phyloP scores from a whole-genome alignment of 2,329 filamentous ascomycete genomes.

The Immersiporthe knoxdaviesiana region DNA sequence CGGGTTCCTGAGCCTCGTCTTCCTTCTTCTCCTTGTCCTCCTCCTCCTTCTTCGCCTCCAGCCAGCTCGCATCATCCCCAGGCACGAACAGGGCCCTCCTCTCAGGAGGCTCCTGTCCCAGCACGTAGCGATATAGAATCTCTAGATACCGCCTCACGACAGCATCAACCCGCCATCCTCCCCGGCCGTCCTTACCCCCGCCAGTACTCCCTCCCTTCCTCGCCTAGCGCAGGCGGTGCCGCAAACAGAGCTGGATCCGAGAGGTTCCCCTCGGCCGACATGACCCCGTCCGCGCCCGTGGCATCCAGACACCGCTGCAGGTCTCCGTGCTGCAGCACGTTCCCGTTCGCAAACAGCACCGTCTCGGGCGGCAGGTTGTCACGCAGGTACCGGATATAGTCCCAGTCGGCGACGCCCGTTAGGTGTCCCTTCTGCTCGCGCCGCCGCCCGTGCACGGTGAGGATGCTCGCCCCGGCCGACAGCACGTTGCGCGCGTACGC shows the following conservation, averaged over 20 bases:
- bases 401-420: conserved; percentile 92
- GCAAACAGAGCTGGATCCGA: conserved; percentile 90
- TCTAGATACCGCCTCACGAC: conserved; percentile 87
- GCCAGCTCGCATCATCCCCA: conserved; percentile 54
- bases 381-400: conserved; percentile 77
- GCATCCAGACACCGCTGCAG: conserved; percentile 75
- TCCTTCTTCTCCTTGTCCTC: conserved; percentile 24
- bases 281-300: conserved; percentile 89
- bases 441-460: conserved; percentile 87
- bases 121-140: conserved; percentile 79
- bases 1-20: conserved; percentile 49
- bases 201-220: conserved; percentile 84
- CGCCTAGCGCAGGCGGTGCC: conserved; percentile 61
- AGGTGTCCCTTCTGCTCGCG: conserved; percentile 95
- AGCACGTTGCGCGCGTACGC: conserved; percentile 88
- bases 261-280: conserved; percentile 95
- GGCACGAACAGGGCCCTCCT: conserved; percentile 76
- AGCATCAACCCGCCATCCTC: conserved; percentile 87
- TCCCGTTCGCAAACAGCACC: conserved; percentile 96
- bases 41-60: conserved; percentile 41
- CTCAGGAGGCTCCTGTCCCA: conserved; percentile 66
- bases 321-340: conserved; percentile 81
- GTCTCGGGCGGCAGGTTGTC: conserved; percentile 84
- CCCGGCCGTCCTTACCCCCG: conserved; percentile 73
- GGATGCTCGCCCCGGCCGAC: conserved; percentile 84